Evolutionary conservation across 108 stramenopile genomes (phyloP), one percentile per base, ranked within the genome.

Genomic region (Nitzschia inconspicua): DNA sequence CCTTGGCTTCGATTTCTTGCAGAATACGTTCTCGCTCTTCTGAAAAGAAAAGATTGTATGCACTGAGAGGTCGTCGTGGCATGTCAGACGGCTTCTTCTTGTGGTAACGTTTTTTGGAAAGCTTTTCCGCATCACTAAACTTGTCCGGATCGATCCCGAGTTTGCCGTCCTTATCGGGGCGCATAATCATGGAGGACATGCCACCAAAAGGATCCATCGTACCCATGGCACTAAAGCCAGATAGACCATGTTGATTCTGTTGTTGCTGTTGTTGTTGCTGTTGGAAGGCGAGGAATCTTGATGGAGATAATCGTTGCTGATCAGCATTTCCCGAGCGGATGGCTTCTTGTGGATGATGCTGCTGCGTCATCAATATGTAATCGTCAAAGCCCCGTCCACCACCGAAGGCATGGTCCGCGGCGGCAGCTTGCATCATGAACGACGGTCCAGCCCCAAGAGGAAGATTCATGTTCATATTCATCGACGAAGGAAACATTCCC

Each of bases 1-100:
- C 30, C 44, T 63, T 75, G 1, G 37, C 65, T 13, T 73, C 73
- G 31, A 77, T 70, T 36, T 81, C 80, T 41, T 65, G 65, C 37
- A 83, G 67, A 52, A 83, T 83, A 9, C 77, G 58, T 36, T 79
- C 78, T 13, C 82, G 66, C 39, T 83, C 82, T 35, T 74, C 77
- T 0, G 75, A 78, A 49, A 83, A 83, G 72, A 83, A 83, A 2
- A 83, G 70, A 56, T 83, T 83, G 58, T 83, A 83, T 7, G 82
- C 82, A 41, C 65, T 67, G 19, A 83, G 56, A 10, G 82, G 78
- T 41, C 78, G 65, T 11, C 82, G 60, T 3, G 80, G 80, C 69
- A 72, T 78, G 46, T 82, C 76, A n/a, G 65, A 42, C 14, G 80
- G 80, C 39, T 75, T 70, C 67, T 76, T 76, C 59, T 70, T 70